These are phyloP conservation scores for Penicillium robsamsonii DNA, from an alignment of 495 filamentous ascomycete species.

Conservation along the genomic window DNA sequence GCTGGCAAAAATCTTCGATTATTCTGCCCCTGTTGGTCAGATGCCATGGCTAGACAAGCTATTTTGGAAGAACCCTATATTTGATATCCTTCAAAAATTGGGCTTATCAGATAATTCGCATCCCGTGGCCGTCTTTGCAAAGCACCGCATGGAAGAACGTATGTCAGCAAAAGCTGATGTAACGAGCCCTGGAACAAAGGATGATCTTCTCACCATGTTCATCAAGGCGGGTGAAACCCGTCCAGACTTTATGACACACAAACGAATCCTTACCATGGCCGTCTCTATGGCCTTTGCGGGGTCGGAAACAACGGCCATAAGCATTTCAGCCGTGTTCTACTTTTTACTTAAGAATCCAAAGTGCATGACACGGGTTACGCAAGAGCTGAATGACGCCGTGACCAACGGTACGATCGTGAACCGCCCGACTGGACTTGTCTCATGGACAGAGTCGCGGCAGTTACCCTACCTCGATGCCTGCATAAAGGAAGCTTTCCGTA, in stretches of 20 bases:
- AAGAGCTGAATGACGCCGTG: conserved; percentile 55
- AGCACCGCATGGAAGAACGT: conserved; percentile 50
- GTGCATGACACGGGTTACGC: conserved; percentile 41
- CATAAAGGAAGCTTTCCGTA: conserved; percentile 66
- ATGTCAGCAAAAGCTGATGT: conserved; percentile 20
- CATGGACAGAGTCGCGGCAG: conserved; percentile 57
- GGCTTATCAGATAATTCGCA: conserved; percentile 34
- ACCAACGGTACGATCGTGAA: conserved; percentile 38
- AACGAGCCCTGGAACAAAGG: conserved; percentile 24
- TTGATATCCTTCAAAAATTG: conserved; percentile 27
- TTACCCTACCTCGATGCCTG: conserved; percentile 64
- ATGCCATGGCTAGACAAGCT: conserved; percentile 4
- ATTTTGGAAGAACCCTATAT: conserved; percentile 13
- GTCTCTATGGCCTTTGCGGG: conserved; percentile 55
- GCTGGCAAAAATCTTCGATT: conserved; percentile 43
- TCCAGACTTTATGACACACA: conserved; percentile 64
- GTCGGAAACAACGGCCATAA: conserved; percentile 66
- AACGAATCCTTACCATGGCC: conserved; percentile 62
- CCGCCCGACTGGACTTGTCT: conserved; percentile 53
- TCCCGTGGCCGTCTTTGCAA: conserved; percentile 21
- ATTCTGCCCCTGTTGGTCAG: conserved; percentile 38
- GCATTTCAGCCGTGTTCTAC: conserved; percentile 62
- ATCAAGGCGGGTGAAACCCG: conserved; percentile 44
- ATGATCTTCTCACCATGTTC: conserved; percentile 49
- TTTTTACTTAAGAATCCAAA: conserved; percentile 55